phyloP scores from a whole-genome alignment of 2,329 filamentous ascomycete genomes.

The Aplosporella prunicola region DNA sequence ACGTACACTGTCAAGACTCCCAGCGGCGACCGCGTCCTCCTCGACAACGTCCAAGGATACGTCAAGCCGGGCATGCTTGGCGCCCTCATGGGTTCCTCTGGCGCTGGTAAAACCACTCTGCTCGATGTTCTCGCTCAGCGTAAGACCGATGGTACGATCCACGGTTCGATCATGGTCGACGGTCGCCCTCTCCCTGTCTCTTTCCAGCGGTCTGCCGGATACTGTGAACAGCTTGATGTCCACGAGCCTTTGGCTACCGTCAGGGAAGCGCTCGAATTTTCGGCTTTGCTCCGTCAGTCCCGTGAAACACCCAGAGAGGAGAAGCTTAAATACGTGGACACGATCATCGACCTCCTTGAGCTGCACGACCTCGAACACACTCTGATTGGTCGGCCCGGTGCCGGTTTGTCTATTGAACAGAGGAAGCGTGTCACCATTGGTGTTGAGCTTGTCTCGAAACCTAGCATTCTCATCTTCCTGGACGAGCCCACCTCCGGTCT shows the following conservation, averaged over 20 bases:
- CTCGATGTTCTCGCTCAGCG: constrained; percentile 9
- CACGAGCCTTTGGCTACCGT: constrained; percentile 51
- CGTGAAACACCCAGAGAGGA: constrained; percentile 43
- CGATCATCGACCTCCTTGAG: constrained; percentile 48
- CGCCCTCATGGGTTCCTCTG: constrained; percentile 12
- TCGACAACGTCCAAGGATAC: constrained; percentile 13
- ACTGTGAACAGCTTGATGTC: constrained; percentile 47
- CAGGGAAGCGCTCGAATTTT: constrained; percentile 51
- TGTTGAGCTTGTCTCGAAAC: constrained; percentile 50
- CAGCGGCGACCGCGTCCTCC: constrained; percentile 6
- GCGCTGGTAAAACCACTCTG: constrained; percentile 9
- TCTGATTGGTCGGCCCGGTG: constrained; percentile 45
- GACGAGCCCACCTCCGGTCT: constrained; percentile 68
- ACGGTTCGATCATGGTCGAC: constrained; percentile 9
- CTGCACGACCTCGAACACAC: constrained; percentile 51
- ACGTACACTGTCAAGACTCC: constrained; percentile 14
- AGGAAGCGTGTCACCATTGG: constrained; percentile 53
- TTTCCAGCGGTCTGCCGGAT: constrained; percentile 14
- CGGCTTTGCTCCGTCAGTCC: constrained; percentile 48
- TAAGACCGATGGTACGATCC: constrained; percentile 10
- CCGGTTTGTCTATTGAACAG: constrained; percentile 51
- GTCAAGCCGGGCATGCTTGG: constrained; percentile 12
- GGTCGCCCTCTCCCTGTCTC: constrained; percentile 9
- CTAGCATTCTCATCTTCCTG: constrained; percentile 61
- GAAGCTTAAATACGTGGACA: constrained; percentile 51